These are phyloP conservation scores for Pseudonitzschia pungens DNA, from an alignment of 108 stramenopile species.

Conservation along the genomic window DNA sequence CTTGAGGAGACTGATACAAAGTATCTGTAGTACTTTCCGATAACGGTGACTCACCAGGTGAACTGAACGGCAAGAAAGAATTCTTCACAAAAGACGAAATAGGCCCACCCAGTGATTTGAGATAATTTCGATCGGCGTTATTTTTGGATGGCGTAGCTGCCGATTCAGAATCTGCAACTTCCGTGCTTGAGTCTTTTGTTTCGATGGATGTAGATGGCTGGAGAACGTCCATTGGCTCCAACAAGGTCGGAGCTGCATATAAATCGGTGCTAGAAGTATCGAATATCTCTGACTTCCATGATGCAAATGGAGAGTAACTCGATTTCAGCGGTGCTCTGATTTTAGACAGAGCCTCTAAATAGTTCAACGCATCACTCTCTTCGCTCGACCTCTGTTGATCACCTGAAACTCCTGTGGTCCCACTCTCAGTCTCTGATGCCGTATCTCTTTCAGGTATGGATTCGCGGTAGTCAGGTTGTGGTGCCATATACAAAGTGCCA, in stretches of 20 bases:
- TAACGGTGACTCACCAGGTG: neutral
- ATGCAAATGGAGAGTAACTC: constrained; percentile 6
- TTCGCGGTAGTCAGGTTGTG: neutral
- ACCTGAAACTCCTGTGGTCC: neutral
- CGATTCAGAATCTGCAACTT: neutral
- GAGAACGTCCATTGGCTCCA: neutral
- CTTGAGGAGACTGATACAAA: neutral
- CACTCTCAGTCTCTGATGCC: neutral
- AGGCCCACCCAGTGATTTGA: neutral
- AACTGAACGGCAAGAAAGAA: constrained; percentile 1
- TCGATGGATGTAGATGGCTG: neutral
- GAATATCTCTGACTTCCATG: neutral
- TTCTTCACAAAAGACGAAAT: neutral
- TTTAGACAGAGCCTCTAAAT: neutral
- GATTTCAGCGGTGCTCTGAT: neutral
- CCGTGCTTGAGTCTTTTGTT: neutral
- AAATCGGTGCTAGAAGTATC: neutral
- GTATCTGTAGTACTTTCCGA: neutral
- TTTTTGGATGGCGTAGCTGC: neutral
- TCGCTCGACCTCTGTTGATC: neutral
- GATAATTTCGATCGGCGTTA: neutral
- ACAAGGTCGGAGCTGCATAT: neutral
- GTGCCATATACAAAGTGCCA: neutral
- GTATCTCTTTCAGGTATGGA: neutral
- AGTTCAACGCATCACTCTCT: neutral